Base-by-base conservation (phyloP, 1,284 basidiomycete species). In the Cryptococcus maquisensis region DNA sequence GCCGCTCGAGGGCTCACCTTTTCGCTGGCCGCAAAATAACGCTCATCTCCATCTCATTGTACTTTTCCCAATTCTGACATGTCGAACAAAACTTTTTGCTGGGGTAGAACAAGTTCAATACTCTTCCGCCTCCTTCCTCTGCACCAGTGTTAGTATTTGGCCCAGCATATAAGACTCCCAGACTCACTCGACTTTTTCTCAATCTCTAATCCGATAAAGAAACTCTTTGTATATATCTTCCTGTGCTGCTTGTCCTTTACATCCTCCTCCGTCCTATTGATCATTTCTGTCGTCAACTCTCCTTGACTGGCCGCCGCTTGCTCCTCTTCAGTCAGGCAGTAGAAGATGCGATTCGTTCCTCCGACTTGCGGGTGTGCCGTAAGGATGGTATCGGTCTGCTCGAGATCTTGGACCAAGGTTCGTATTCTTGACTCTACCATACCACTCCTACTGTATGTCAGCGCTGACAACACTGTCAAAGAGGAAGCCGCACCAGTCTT, bases 341-440 rank as follows among this genome's bases (percentile, higher is more conserved):
- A 84, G 38, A 84, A 86, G 15, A 86, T 81, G 80, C 90, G 88
- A 62, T 94, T 89, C 72, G 97, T 94, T 28, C 93, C 92, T 73
- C 92, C 94, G 74, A 91, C 84, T 77, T 90, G 96, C 18, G 96
- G 96, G 79, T 98, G 96, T 26, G 94, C 95, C 55, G 94, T 81
- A 53, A 86, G 84, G 65, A 98, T 81, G 51, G 90, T 87, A 57
- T 97, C 93, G 62, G 95, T 90, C 68, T 87, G 88, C 80, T 98
- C 96, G 52, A 98, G 85, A 78, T 96, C 96, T 86, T 95, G 93
- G 49, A 98, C 91, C 21, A 99, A 82, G 73, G 94, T 93, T 50
- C 96, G 86, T 77, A 98, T 83, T 67, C 89, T 85, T 45, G 94
- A 97, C 78, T 99, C 95, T n/a, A 99, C 96, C 23, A 92, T 94